Evolutionary conservation across 441 rosid genomes (phyloP).

Genomic region (Rhodomyrtus psidioides): DNA sequence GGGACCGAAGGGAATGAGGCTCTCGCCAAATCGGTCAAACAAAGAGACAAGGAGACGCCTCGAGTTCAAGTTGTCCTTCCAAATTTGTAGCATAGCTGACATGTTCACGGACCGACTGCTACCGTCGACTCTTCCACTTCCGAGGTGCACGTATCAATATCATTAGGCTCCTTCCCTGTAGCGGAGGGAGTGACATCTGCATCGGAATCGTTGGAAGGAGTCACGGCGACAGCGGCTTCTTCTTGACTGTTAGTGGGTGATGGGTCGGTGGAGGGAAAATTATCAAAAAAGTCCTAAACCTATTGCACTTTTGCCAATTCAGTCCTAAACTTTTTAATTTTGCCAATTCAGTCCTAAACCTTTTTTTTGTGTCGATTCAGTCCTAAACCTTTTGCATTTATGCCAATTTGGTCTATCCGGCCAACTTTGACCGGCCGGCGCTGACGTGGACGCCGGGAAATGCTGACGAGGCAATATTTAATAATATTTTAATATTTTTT

Average conservation of each 20-base stretch:
- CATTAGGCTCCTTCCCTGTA: constrained; percentile 23
- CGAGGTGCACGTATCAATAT: constrained; percentile 12
- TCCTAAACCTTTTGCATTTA: too few species aligned
- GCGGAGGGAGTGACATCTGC: constrained; percentile 22
- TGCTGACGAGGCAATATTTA: too few species aligned
- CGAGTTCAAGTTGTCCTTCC: constrained; percentile 76
- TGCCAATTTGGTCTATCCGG: too few species aligned
- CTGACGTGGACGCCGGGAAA: too few species aligned
- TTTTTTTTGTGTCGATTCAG: too few species aligned
- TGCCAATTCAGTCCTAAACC: too few species aligned
- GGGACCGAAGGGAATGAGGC: constrained; percentile 45
- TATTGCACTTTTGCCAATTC: too few species aligned
- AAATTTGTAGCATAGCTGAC: constrained; percentile 49
- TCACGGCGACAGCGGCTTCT: constrained; percentile 17
- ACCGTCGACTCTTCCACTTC: constrained; percentile 17
- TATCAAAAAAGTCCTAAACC: too few species aligned
- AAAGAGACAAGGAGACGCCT: constrained; percentile 52
- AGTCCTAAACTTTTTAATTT: too few species aligned
- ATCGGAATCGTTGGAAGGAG: constrained; percentile 23
- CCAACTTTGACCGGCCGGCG: too few species aligned
- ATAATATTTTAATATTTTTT: too few species aligned
- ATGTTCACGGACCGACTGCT: constrained; percentile 16
- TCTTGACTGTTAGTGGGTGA: constrained; percentile 28
- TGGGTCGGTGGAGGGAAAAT: constrained; percentile 19
- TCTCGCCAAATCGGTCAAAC: constrained; percentile 67